A percentile compares a stretch with the other conserved stretches of the same genome.
Conservation (phyloP, 768 basidiomycete genomes). For the Trametes elegans region DNA sequence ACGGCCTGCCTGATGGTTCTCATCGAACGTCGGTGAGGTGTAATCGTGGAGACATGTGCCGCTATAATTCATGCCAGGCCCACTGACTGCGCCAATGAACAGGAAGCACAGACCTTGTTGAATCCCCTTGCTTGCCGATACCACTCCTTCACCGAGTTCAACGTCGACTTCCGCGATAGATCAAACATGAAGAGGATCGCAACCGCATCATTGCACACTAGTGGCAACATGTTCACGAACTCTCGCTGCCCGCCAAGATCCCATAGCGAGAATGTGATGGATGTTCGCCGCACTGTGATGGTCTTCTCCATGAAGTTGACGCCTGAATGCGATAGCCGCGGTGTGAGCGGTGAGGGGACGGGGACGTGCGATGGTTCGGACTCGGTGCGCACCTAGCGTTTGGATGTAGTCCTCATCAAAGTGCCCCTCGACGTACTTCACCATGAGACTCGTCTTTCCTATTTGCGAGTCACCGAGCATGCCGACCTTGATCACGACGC, state of each 20-base stretch:
- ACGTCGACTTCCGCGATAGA: constrained; percentile 92
- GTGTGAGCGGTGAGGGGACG: background rate
- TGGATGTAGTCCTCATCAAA: constrained; percentile 99
- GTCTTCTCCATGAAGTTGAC: constrained; percentile 99
- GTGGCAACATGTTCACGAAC: constrained; percentile 98
- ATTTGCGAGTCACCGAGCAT: constrained; percentile 99
- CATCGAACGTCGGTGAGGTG: too few species aligned
- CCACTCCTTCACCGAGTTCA: constrained; percentile 99
- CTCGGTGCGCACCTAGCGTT: constrained; percentile 75
- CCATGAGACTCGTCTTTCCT: constrained; percentile 99
- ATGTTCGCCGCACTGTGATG: constrained; percentile 95
- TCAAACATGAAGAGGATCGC: constrained; percentile 99
- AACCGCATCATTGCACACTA: constrained; percentile 99
- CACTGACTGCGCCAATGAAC: background rate
- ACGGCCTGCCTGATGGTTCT: too few species aligned
- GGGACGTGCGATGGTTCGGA: background rate
- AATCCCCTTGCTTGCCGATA: constrained; percentile 98
- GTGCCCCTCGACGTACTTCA: constrained; percentile 98
- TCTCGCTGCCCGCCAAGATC: constrained; percentile 96
- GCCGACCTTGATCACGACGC: constrained; percentile 96
- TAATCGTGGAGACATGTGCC: too few species aligned
- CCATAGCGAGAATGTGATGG: constrained; percentile 99
- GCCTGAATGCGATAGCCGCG: constrained; percentile 40
- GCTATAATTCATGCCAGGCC: too few species aligned
- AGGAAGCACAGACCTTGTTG: constrained; percentile 76